Conservation (phyloP, 1,139 yeast species). For the Scheffersomyces parashehatae region DNA sequence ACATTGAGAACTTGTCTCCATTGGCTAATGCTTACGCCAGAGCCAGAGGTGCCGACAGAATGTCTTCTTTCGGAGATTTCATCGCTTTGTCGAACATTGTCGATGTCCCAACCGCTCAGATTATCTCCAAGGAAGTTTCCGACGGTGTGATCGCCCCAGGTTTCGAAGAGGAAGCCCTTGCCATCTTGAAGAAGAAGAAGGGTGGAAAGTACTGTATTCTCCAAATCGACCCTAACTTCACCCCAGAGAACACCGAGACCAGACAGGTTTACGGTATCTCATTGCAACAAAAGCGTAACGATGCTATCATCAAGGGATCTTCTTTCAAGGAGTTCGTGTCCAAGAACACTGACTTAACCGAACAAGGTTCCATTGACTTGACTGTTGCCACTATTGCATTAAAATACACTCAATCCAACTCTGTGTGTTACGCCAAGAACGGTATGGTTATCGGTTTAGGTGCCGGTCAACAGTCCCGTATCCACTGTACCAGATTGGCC, state of each 20-base stretch:
- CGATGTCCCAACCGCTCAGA: slow-evolving; percentile 93
- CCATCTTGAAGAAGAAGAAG: slow-evolving; percentile 85
- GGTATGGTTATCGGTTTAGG: slow-evolving; percentile 99
- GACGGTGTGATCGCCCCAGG: slow-evolving; percentile 99
- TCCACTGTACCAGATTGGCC: slow-evolving; percentile 97
- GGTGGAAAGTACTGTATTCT: slow-evolving; percentile 95
- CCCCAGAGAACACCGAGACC: slow-evolving; percentile 78
- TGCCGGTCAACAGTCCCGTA: slow-evolving; percentile 99
- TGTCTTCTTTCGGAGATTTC: slow-evolving; percentile 98
- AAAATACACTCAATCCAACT: slow-evolving; percentile 96
- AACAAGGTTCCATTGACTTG: slow-evolving; percentile 89
- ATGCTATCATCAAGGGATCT: slow-evolving; percentile 84
- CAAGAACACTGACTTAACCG: slow-evolving; percentile 79
- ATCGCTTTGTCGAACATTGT: slow-evolving; percentile 96
- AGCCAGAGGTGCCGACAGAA: slow-evolving; percentile 99
- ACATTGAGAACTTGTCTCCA: slow-evolving; percentile 92
- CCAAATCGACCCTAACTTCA: slow-evolving; percentile 92
- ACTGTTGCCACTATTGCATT: slow-evolving; percentile 96
- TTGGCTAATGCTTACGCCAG: slow-evolving; percentile 98
- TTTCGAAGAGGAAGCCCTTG: slow-evolving; percentile 88
- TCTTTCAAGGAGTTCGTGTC: slow-evolving; percentile 93
- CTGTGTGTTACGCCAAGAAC: slow-evolving; percentile 96
- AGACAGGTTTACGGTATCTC: slow-evolving; percentile 97
- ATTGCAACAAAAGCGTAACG: slow-evolving; percentile 95
- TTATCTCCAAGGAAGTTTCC: slow-evolving; percentile 94